These are phyloP conservation scores for Colletotrichum nymphaeae DNA, from an alignment of 2,329 filamentous ascomycete species.

Conservation along the genomic window DNA sequence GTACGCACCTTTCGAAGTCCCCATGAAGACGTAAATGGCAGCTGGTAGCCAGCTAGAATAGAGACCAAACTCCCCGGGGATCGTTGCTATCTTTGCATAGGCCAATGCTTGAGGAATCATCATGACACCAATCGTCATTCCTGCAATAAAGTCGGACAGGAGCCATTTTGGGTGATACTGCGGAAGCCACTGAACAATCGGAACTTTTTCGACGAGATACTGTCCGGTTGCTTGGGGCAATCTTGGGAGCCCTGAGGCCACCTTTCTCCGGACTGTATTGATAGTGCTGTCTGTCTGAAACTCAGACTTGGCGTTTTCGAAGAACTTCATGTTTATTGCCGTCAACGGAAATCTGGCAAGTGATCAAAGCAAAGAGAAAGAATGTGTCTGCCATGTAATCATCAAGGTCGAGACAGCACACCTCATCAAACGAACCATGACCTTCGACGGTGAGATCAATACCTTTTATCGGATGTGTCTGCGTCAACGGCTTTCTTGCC, in stretches of 20 bases:
- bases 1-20: constrained; percentile 67
- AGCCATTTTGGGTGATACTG: constrained; percentile 71
- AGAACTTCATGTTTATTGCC: constrained; percentile 36
- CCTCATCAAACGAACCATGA: neutral
- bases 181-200: constrained; percentile 72
- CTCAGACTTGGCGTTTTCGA: constrained; percentile 44
- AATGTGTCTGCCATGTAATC: neutral
- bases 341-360: too few relatives aligned
- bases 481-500: neutral
- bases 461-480: constrained; percentile 6
- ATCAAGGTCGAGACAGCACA: neutral
- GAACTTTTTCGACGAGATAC: constrained; percentile 70
- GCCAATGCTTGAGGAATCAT: constrained; percentile 72
- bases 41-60: constrained; percentile 71
- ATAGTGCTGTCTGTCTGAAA: constrained; percentile 52
- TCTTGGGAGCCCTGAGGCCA: constrained; percentile 43
- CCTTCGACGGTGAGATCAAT: neutral
- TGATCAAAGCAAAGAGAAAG: neutral
- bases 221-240: constrained; percentile 64
- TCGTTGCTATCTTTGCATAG: constrained; percentile 71
- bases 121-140: constrained; percentile 69
- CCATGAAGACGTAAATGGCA: constrained; percentile 68
- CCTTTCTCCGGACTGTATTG: constrained; percentile 45
- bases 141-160: constrained; percentile 70
- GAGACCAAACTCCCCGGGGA: constrained; percentile 70